Conservation (phyloP, 192 early-diverging fungal species). For the Podila epicladia region DNA sequence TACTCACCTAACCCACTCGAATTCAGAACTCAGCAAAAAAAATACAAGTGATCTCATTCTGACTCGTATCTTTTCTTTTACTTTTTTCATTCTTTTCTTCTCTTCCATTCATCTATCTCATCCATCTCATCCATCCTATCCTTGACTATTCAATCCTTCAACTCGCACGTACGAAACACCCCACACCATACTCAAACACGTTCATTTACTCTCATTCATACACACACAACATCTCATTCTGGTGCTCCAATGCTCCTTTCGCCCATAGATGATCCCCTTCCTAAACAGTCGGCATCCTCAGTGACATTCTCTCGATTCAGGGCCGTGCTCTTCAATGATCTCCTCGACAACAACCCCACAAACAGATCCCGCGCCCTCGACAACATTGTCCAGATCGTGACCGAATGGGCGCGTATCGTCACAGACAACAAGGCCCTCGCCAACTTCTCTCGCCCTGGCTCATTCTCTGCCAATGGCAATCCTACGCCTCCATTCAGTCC, state of each 20-base stretch:
- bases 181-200: background rate
- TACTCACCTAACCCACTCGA: no score
- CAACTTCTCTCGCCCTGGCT: conserved; percentile 26
- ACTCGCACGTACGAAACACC: no score
- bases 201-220: background rate
- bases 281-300: conserved; percentile 38
- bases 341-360: conserved; percentile 31
- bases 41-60: no score
- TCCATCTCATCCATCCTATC: background rate
- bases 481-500: conserved; percentile 48
- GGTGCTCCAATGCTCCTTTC: conserved; percentile 41
- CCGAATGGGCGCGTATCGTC: conserved; percentile 47
- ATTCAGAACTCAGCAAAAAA: no score
- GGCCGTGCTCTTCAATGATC: conserved; percentile 48
- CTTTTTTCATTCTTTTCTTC: background rate
- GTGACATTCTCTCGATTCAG: conserved; percentile 50
- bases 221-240: background rate
- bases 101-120: background rate
- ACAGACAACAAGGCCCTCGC: conserved; percentile 43
- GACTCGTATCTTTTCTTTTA: background rate
- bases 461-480: conserved; percentile 12
- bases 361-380: conserved; percentile 46
- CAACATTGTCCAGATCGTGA: conserved; percentile 51
- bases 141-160: background rate
- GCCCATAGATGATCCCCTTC: conserved; percentile 51